These are phyloP conservation scores for Backusella luteola DNA, from an alignment of 192 early-diverging fungal genomes.

Conservation along the genomic window DNA sequence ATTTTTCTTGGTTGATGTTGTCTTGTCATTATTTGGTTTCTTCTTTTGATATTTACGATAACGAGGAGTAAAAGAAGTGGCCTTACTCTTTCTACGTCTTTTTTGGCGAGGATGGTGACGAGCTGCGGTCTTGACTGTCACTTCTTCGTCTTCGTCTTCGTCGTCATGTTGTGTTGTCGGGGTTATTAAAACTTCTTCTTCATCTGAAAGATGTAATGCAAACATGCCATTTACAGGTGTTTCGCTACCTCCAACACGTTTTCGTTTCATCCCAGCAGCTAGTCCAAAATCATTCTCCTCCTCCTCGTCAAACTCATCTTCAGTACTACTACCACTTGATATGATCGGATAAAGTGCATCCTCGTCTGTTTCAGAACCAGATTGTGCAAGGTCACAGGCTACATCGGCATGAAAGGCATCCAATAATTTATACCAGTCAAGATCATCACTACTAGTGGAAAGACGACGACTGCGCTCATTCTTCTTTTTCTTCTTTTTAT, in stretches of 20 bases:
- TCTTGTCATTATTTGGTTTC: slow-evolving; percentile 8
- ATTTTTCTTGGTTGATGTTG: background rate
- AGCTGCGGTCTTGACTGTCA: background rate
- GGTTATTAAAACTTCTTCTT: background rate
- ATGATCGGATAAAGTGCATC: background rate
- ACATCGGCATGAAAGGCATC: slow-evolving; percentile 12
- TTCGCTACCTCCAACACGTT: background rate
- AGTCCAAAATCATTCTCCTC: slow-evolving; percentile 7
- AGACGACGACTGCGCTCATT: background rate
- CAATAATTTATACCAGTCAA: slow-evolving; percentile 17
- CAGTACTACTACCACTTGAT: slow-evolving; percentile 3
- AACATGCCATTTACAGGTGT: background rate
- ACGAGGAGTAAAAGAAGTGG: slow-evolving; percentile 10
- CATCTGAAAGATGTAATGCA: background rate
- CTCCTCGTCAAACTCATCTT: slow-evolving; percentile 6
- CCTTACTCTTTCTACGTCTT: slow-evolving; percentile 9
- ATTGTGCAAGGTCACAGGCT: slow-evolving; percentile 11
- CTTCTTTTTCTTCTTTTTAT: background rate
- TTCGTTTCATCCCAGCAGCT: background rate
- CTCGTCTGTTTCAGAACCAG: background rate
- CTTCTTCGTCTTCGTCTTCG: background rate
- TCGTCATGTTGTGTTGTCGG: background rate
- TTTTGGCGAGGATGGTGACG: background rate
- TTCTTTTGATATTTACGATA: slow-evolving; percentile 21
- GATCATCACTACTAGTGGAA: background rate